Conservation (phyloP, 805 yeast genomes). For the Candida ortonii region DNA sequence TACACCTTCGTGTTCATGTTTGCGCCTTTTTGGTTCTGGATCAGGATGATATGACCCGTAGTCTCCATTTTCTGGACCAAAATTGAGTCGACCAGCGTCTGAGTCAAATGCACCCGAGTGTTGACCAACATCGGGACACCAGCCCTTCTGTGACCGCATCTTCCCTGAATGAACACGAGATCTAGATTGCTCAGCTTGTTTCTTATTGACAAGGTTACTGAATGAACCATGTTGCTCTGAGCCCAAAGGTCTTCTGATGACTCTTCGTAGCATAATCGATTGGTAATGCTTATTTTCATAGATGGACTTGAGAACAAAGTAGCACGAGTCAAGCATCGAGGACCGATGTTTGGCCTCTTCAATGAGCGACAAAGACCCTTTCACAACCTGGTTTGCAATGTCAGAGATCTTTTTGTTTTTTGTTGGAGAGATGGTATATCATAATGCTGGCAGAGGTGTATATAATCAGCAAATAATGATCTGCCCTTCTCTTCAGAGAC, state of each 20-base stretch:
- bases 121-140: no score
- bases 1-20: background rate
- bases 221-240: no score
- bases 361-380: slow-evolving; percentile 17
- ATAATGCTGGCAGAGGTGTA: slow-evolving; percentile 56
- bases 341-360: slow-evolving; percentile 8
- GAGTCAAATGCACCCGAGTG: no score
- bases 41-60: no score
- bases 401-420: slow-evolving; percentile 34
- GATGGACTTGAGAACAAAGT: slow-evolving; percentile 10
- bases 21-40: no score
- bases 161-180: no score
- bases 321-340: slow-evolving; percentile 9
- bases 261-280: slow-evolving; percentile 12
- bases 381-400: slow-evolving; percentile 36
- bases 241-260: slow-evolving; percentile 1
- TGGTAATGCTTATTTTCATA: slow-evolving; percentile 16
- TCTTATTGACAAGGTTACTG: no score
- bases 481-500: slow-evolving; percentile 38
- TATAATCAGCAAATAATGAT: slow-evolving; percentile 34
- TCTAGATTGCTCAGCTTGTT: no score
- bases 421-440: slow-evolving; percentile 51
- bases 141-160: no score
- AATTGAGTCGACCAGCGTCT: no score
- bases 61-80: no score